Evolutionary conservation across 805 yeast genomes (phyloP), one percentile per base, ranked within the genome.

Genomic region (Barnettozyma salicaria): DNA sequence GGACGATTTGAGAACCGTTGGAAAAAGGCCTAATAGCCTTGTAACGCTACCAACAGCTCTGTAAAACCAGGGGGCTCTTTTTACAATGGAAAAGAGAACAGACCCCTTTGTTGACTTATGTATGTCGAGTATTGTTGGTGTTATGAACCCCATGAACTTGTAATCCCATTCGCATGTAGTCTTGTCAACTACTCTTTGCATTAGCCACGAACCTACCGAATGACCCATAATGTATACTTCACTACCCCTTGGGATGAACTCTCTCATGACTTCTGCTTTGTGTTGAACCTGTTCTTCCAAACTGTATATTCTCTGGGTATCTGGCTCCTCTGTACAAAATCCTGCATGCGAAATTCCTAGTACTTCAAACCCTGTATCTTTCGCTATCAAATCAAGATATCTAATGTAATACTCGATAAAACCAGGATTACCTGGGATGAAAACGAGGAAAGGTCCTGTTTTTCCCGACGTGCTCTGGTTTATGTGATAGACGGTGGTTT

Each of bases 351-450:
- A 74, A n/a, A 76, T 64, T 26, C 79, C 74, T 22, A 78, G 53
- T 1, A 79, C 54, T 48, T 78, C 82, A 47, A 68, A 63, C 0
- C 42, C 13, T 54, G 56, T 3, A 78, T 76, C 35, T 61, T 52
- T 23, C 47, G 72, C 72, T 37, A 78, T 44, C 18, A 56, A 47
- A 10, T 60, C 56, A 20, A 82, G 53, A 48, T 76, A 80, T 4
- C 72, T 72, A 14, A 63, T 63, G 55, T 83, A 83, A 57, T 72
- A 83, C 43, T 76, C 78, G 28, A 77, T 66, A 19, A 83, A 57
- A 0, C 90, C 92, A 0, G 92, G 92, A 47, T 83, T 83, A 0
- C 92, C 92, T 0, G 92, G 90, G 6, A 83, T 65, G 44, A 81
- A 67, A 5, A 76, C 67, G 30, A 81, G 54, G 21, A 82, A 46